Base-by-base conservation (phyloP, 176 grass and related monocot species). In the Bolboschoenus planiculmis region DNA sequence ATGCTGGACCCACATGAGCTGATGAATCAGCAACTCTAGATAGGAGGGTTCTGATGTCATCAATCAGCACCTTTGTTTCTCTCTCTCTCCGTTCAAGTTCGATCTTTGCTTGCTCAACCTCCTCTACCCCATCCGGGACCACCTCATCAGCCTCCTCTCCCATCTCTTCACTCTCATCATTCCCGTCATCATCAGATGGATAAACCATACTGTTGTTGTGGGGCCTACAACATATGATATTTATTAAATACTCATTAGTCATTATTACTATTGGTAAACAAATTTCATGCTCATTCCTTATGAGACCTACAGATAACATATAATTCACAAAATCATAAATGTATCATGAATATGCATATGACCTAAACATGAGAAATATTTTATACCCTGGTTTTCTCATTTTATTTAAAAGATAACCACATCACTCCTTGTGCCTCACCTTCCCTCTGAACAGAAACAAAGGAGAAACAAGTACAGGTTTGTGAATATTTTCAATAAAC, bases 121-220 rank as follows among this genome's bases (percentile, higher is more conserved):
- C 95, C 88, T 97, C 92, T 46, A 92, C 87, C 61, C 92, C 95
- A 85, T 97, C 95, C 26, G 92, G 95, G 83, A 94, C 90, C 85
- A 97, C 72, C 54, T 89, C 86, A 88, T 94, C 87, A 63, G 88
- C 81, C 71, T 90, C 90, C 80, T 97, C 90, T 88, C 80, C 92
- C 82, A 54, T 87, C 56, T 93, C 89, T 7, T 91, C 92, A 86
- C 55, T 81, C 37, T 58, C 77, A 56, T 83, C 84, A 24, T 84
- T 82, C 15, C 87, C 92, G 50, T 89, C 92, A 30, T 94, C 90
- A 79, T 97, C 88, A 71, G 83, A 85, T 56, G 88, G 92, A 90
- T 91, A 93, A 59, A 81, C 87, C 48, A 94, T 71, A 84, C 66
- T 88, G 78, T 72, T 90, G 66, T 91, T 92, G 53, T 77, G 59